Evolutionary conservation across 495 filamentous ascomycete species (phyloP).

Genomic region (Cudoniella acicularis): DNA sequence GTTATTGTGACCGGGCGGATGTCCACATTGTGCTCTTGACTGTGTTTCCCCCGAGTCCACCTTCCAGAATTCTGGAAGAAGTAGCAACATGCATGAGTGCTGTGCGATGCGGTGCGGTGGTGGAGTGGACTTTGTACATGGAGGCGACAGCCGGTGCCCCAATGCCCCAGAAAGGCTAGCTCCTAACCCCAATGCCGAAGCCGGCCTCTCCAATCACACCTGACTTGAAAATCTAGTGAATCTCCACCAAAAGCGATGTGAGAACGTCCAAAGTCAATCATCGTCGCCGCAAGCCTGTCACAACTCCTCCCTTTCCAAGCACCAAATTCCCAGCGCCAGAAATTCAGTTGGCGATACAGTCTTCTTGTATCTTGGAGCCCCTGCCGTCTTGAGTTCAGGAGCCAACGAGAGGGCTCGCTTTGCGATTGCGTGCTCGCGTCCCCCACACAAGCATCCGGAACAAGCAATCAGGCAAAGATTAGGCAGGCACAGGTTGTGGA

Average conservation of each 20-base stretch:
- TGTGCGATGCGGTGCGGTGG: too few species aligned
- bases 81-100: background rate
- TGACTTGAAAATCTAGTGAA: too few species aligned
- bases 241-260: too few species aligned
- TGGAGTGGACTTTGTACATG: too few species aligned
- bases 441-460: background rate
- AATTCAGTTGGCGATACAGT: background rate
- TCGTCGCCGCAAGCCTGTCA: too few species aligned
- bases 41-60: background rate
- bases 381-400: background rate
- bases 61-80: background rate
- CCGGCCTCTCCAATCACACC: too few species aligned
- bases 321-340: too few species aligned
- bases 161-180: too few species aligned
- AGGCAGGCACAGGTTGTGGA: background rate
- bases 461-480: constrained; percentile 1
- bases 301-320: too few species aligned
- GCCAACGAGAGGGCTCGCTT: background rate
- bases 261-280: too few species aligned
- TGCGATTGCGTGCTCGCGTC: background rate
- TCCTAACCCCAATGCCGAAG: too few species aligned
- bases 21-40: background rate
- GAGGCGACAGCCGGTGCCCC: too few species aligned
- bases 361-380: background rate
- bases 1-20: background rate